Conservation (phyloP, 331 rosid genomes). For the Cucumis variabilis region DNA sequence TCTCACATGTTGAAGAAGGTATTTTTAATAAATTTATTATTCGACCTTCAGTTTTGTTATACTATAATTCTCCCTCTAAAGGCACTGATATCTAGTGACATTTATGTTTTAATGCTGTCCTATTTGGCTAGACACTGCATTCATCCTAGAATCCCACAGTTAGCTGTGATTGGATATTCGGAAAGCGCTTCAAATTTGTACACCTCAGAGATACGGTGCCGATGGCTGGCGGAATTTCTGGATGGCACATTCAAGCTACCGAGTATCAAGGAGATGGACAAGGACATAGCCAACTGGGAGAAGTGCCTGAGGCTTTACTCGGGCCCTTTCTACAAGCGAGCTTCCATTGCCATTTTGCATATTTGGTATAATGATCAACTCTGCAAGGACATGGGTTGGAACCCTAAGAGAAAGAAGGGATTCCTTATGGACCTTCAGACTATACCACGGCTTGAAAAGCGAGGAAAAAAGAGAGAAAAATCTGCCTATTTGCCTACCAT, state of each 20-base stretch:
- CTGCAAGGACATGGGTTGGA: conserved; percentile 81
- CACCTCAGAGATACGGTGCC: conserved; percentile 66
- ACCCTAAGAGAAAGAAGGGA: conserved; percentile 61
- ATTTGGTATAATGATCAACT: conserved; percentile 68
- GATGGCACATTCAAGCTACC: conserved; percentile 63
- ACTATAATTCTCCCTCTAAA: too few species aligned
- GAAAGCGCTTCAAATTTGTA: conserved; percentile 47
- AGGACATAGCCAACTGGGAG: conserved; percentile 55
- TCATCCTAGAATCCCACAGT: conserved; percentile 47
- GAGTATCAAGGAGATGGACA: conserved; percentile 59
- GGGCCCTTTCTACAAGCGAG: conserved; percentile 54
- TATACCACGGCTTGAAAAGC: conserved; percentile 38
- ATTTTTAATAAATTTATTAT: too few species aligned
- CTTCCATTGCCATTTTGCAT: conserved; percentile 53
- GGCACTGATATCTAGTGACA: too few species aligned
- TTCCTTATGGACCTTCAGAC: conserved; percentile 62
- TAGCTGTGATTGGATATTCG: conserved; percentile 54
- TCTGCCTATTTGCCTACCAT: too few species aligned
- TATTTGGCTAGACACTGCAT: conserved; percentile 39
- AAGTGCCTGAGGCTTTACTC: conserved; percentile 41
- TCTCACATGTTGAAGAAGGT: too few species aligned
- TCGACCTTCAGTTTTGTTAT: too few species aligned
- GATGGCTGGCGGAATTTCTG: conserved; percentile 64
- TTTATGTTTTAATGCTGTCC: not conserved
- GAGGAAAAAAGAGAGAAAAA: too few species aligned